Conservation (phyloP, 768 basidiomycete genomes). For the Lactifluus piperatus region DNA sequence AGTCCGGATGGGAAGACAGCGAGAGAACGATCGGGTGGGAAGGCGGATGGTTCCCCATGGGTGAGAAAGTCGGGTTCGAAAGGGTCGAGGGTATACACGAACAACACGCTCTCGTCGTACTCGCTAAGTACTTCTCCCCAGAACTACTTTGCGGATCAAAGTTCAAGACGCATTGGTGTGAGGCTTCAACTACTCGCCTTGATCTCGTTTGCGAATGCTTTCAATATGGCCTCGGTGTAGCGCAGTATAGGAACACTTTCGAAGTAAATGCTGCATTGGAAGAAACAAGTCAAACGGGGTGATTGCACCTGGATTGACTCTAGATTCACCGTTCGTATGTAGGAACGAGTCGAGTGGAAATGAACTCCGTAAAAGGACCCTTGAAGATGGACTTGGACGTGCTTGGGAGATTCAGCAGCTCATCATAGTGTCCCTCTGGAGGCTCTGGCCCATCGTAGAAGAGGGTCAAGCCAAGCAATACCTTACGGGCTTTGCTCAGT, state of each 20-base stretch:
- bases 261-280: constrained; percentile 12
- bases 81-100: constrained; percentile 30
- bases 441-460: constrained; percentile 49
- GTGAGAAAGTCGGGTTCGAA: constrained; percentile 8
- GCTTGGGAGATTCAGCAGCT: constrained; percentile 33
- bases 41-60: constrained; percentile 16
- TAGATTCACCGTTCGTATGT: constrained; percentile 18
- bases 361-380: constrained; percentile 28
- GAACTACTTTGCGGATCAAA: constrained; percentile 27
- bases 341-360: constrained; percentile 27
- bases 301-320: neutral
- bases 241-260: neutral
- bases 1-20: constrained; percentile 11
- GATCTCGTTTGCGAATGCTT: constrained; percentile 5
- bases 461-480: constrained; percentile 20
- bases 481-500: constrained; percentile 22
- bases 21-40: constrained; percentile 17
- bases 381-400: constrained; percentile 30
- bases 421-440: constrained; percentile 39
- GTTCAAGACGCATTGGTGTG: neutral
- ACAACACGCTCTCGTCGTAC: constrained; percentile 32
- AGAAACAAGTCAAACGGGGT: neutral
- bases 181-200: neutral
- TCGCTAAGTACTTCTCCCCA: constrained; percentile 34
- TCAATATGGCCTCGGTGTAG: constrained; percentile 1